Conservation (phyloP, 768 basidiomycete species). For the Dendrothele bispora region DNA sequence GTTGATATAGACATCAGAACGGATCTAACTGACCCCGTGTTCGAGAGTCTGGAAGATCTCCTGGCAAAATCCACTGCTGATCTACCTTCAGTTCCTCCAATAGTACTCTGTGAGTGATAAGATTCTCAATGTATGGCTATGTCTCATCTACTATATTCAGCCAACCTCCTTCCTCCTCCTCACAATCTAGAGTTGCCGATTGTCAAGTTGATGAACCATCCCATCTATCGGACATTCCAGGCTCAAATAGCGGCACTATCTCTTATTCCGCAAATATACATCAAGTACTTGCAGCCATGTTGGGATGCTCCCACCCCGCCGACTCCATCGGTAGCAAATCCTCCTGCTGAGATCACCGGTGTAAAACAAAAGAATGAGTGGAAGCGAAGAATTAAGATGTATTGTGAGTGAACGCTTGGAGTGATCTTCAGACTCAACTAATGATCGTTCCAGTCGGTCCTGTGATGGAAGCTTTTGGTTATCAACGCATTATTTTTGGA, state of each 20-base stretch:
- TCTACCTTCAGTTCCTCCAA: constrained; percentile 46
- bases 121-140: neutral
- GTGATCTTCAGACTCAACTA: constrained; percentile 8
- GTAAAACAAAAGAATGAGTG: constrained; percentile 61
- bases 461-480: constrained; percentile 84
- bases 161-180: constrained; percentile 79
- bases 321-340: constrained; percentile 46
- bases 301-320: constrained; percentile 62
- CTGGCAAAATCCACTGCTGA: constrained; percentile 60
- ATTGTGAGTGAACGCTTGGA: constrained; percentile 52
- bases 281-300: constrained; percentile 76
- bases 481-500: constrained; percentile 79
- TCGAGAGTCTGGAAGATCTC: constrained; percentile 71
- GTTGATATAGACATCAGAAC: constrained; percentile 72
- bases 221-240: constrained; percentile 72
- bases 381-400: constrained; percentile 80
- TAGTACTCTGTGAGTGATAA: constrained; percentile 62
- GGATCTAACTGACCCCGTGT: constrained; percentile 50
- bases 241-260: constrained; percentile 71
- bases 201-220: constrained; percentile 78
- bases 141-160: constrained; percentile 36
- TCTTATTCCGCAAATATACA: constrained; percentile 65
- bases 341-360: constrained; percentile 36
- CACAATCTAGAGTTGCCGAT: constrained; percentile 70
- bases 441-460: constrained; percentile 59